A percentile compares a stretch with the other conserved stretches of the same genome.
These are phyloP conservation scores for Euphorbia tirucalli DNA, from an alignment of 345 rosid genomes.

Conservation along the genomic window DNA sequence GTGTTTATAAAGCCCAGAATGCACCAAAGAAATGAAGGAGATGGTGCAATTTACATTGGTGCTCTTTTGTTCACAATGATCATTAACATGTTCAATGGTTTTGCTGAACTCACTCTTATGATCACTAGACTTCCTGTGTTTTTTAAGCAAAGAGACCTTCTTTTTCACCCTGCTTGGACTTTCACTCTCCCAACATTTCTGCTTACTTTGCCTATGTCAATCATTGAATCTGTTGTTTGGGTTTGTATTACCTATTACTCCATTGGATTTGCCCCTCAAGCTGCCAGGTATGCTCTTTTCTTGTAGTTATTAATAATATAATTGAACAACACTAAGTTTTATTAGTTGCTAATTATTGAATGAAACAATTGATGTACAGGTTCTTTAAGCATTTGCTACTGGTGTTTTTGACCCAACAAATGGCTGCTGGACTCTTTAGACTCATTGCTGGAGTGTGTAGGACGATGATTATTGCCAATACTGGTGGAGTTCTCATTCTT, in stretches of 20 bases:
- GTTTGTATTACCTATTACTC: slow-evolving; percentile 54
- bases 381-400: slow-evolving; percentile 55
- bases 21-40: slow-evolving; percentile 53
- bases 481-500: slow-evolving; percentile 37
- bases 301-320: no score
- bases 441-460: slow-evolving; percentile 45
- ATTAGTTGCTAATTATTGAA: background rate
- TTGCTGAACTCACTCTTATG: slow-evolving; percentile 69
- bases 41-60: slow-evolving; percentile 52
- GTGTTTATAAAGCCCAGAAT: slow-evolving; percentile 61
- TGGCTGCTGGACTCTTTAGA: slow-evolving; percentile 22
- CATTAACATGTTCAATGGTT: slow-evolving; percentile 84
- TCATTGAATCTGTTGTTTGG: slow-evolving; percentile 76
- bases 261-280: slow-evolving; percentile 75
- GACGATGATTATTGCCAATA: slow-evolving; percentile 45
- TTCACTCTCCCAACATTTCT: slow-evolving; percentile 69
- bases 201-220: slow-evolving; percentile 59
- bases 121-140: slow-evolving; percentile 79
- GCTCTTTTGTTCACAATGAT: slow-evolving; percentile 59
- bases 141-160: slow-evolving; percentile 87
- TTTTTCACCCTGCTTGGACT: slow-evolving; percentile 83
- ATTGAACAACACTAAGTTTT: no score
- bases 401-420: slow-evolving; percentile 34
- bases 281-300: slow-evolving; percentile 44
- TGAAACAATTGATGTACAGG: slow-evolving; percentile 25